Percentiles rank a stretch among this genome's conserved stretches.
These are phyloP conservation scores for Nakazawaea anatomiae DNA, from an alignment of 805 yeast genomes.

Conservation along the genomic window DNA sequence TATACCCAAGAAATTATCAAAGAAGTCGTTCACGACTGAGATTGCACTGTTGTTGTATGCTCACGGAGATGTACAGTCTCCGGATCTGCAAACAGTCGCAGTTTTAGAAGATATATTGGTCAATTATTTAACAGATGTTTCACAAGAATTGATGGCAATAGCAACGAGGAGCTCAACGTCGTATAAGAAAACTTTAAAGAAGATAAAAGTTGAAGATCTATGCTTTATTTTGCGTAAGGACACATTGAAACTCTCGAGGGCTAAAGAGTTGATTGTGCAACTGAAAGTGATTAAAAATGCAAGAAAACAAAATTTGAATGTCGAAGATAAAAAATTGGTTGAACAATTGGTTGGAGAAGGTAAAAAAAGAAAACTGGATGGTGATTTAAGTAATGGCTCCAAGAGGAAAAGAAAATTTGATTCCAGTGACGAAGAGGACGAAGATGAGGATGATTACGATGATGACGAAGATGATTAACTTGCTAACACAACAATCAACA, in stretches of 20 bases:
- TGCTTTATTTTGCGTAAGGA: constrained; percentile 65
- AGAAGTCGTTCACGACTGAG: constrained; percentile 27
- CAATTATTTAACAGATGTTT: constrained; percentile 53
- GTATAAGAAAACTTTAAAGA: constrained; percentile 42
- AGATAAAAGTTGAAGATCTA: constrained; percentile 67
- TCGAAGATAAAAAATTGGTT: constrained; percentile 3
- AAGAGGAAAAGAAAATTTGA: background rate
- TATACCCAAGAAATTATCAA: constrained; percentile 4
- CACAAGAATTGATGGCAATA: constrained; percentile 13
- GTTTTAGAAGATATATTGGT: constrained; percentile 64
- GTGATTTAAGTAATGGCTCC: background rate
- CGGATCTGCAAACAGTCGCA: constrained; percentile 59
- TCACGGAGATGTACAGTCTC: constrained; percentile 67
- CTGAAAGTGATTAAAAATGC: constrained; percentile 62
- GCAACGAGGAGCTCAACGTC: background rate
- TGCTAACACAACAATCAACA: background rate
- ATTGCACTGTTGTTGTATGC: constrained; percentile 60
- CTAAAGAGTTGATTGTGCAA: constrained; percentile 54
- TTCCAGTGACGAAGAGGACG: constrained; percentile 5
- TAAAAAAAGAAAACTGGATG: constrained; percentile 3
- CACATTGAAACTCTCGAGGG: constrained; percentile 61
- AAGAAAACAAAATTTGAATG: constrained; percentile 36
- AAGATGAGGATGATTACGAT: constrained; percentile 6
- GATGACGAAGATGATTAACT: constrained; percentile 2
- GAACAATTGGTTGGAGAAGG: constrained; percentile 1